Base-by-base conservation (phyloP, 306 rosid genomes). In the Rosa multiflora region DNA sequence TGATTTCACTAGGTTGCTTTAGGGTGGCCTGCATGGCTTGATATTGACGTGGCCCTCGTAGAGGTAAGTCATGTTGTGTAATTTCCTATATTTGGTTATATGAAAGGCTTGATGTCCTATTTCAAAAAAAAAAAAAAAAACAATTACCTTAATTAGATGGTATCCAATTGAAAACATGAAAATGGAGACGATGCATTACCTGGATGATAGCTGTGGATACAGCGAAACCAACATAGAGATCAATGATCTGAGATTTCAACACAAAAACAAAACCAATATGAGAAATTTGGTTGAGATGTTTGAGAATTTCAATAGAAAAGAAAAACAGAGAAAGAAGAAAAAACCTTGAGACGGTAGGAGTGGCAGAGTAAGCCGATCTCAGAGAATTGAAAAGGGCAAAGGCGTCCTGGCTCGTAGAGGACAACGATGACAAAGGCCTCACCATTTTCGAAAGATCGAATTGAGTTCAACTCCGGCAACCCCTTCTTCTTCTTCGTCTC, bases 331-430 rank as follows among this genome's bases (percentile, higher is more conserved):
- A 35, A 4, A 59, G 17, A 59, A 17, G 74, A 59, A 73, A 70
- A 73, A n/a, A 87, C 94, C 96, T 91, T 92, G 76, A 92, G 96
- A 75, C 83, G 2, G 85, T 83, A 8, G 97, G 96, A 56, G 93
- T 92, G 73, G 97, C 91, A 1, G 97, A 70, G 83, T 92, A 92
- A 42, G 97, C 96, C 55, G 96, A 92, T 64, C 96, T 88, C 75
- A 92, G 87, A 37, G 93, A 89, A 1, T 88, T 86, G 23, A 92
- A 59, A 23, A 92, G 93, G 48, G 81, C 93, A 71, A 88, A 86
- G 14, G 93, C 92, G 61, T 92, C 97, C 82, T 89, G 87, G 80
- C 78, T 85, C 8, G 87, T 82, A 29, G 96, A 85, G 43, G 75
- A 77, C 1, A 66, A n/a, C 35, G 78, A 62, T 1, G 75, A n/a